Percentiles rank a stretch among this genome's conserved stretches.
phyloP scores from a whole-genome alignment of 306 rosid genomes.

The Begonia masoniana region DNA sequence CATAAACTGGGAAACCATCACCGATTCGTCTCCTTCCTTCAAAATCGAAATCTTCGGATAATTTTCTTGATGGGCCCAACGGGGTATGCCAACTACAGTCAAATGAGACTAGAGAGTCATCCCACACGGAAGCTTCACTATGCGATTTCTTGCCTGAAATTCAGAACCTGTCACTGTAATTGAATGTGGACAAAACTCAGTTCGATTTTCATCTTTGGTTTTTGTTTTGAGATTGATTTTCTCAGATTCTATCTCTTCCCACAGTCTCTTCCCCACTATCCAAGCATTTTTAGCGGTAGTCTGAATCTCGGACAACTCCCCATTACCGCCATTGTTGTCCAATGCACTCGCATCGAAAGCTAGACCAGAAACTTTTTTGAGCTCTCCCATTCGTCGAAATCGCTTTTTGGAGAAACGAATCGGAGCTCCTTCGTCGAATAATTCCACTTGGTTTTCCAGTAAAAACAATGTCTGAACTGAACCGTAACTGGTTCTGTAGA shows the following conservation, averaged over 20 bases:
- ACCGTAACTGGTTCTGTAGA: constrained; percentile 28
- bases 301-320: constrained; percentile 39
- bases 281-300: constrained; percentile 64
- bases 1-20: constrained; percentile 90
- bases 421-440: constrained; percentile 15
- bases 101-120: constrained; percentile 82
- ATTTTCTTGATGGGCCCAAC: constrained; percentile 64
- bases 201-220: constrained; percentile 28
- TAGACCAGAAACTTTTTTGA: constrained; percentile 53
- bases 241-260: constrained; percentile 56
- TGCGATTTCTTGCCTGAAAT: constrained; percentile 28
- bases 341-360: constrained; percentile 33
- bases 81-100: constrained; percentile 84
- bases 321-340: constrained; percentile 15
- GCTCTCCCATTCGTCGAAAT: constrained; percentile 27
- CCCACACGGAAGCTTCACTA: constrained; percentile 72
- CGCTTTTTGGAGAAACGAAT: constrained; percentile 19
- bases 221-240: constrained; percentile 13
- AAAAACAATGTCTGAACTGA: constrained; percentile 21
- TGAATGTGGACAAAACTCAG: constrained; percentile 56
- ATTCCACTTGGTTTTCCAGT: constrained; percentile 23
- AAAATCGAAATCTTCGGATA: constrained; percentile 64
- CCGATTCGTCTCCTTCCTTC: constrained; percentile 56
- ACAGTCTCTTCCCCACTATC: constrained; percentile 47
- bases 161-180: constrained; percentile 44